Conservation (phyloP, 768 basidiomycete genomes). For the Fomitopsis pulvina region DNA sequence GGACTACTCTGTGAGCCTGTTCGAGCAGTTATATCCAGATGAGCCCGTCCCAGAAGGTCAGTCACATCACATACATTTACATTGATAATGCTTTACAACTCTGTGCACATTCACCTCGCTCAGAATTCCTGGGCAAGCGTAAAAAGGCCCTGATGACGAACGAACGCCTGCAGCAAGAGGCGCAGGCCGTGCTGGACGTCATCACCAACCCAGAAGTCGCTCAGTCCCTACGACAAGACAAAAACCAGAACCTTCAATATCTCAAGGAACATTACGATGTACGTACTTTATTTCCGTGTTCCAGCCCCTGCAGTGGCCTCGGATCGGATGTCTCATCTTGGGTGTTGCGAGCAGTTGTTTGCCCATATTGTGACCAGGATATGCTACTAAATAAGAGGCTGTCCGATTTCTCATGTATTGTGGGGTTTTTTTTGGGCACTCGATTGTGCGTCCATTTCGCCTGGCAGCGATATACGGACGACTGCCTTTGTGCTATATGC, state of each 20-base stretch:
- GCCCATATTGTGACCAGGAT: too few relatives aligned
- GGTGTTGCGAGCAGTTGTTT: too few relatives aligned
- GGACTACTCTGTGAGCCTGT: conserved; percentile 82
- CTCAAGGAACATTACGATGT: conserved; percentile 78
- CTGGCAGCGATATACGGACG: too few relatives aligned
- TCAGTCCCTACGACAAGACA: conserved; percentile 90
- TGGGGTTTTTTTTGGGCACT: too few relatives aligned
- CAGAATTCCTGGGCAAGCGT: conserved; percentile 83
- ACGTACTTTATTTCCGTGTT: not conserved
- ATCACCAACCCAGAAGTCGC: conserved; percentile 97
- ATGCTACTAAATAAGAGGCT: too few relatives aligned
- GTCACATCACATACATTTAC: conserved; percentile 12
- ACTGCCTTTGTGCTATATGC: too few relatives aligned
- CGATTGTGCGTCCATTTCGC: too few relatives aligned
- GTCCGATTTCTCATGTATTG: too few relatives aligned
- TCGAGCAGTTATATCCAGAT: conserved; percentile 71
- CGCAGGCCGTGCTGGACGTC: conserved; percentile 88
- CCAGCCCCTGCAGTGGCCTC: too few relatives aligned
- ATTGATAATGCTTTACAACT: not conserved
- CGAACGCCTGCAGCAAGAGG: conserved; percentile 81
- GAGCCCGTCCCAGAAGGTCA: conserved; percentile 63
- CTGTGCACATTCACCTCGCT: not conserved
- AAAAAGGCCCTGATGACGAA: conserved; percentile 78
- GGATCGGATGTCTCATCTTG: too few relatives aligned
- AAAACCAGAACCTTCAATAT: conserved; percentile 92